A percentile compares a stretch with the other conserved stretches of the same genome.
phyloP scores from a whole-genome alignment of 371 early-diverging fungal genomes.

The Coemansia sp. region DNA sequence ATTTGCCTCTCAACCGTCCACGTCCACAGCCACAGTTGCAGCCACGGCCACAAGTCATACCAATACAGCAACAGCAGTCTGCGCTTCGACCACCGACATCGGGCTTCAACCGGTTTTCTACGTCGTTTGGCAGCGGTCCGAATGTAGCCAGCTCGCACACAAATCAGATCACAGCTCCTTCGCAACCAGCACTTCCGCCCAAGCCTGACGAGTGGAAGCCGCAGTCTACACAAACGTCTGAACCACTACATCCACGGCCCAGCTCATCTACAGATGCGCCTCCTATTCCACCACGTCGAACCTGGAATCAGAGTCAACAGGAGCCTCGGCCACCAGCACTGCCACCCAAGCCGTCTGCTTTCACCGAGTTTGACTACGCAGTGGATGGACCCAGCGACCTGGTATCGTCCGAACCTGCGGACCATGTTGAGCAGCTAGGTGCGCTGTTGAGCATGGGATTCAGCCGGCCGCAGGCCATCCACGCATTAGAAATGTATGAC shows the following conservation, averaged over 20 bases:
- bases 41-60: constrained; percentile 11
- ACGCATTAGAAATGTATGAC: constrained; percentile 77
- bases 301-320: constrained; percentile 2
- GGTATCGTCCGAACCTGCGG: constrained; percentile 9
- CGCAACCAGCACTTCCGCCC: constrained; percentile 39
- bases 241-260: background rate
- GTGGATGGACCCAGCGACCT: constrained; percentile 20
- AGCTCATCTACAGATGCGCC: constrained; percentile 4
- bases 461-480: constrained; percentile 69
- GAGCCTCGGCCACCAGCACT: constrained; percentile 32
- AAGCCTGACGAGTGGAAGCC: constrained; percentile 42
- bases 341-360: constrained; percentile 47
- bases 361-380: constrained; percentile 48
- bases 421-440: constrained; percentile 55
- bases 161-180: background rate
- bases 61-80: constrained; percentile 4
- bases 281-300: constrained; percentile 12
- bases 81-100: background rate
- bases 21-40: constrained; percentile 6
- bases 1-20: constrained; percentile 5
- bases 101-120: constrained; percentile 6
- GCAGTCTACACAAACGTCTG: background rate
- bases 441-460: constrained; percentile 79
- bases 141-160: background rate
- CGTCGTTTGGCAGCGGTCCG: constrained; percentile 23